Evolutionary conservation across 805 yeast species (phyloP), one percentile per base, ranked within the genome.

Genomic region (Kuraishia cidri): DNA sequence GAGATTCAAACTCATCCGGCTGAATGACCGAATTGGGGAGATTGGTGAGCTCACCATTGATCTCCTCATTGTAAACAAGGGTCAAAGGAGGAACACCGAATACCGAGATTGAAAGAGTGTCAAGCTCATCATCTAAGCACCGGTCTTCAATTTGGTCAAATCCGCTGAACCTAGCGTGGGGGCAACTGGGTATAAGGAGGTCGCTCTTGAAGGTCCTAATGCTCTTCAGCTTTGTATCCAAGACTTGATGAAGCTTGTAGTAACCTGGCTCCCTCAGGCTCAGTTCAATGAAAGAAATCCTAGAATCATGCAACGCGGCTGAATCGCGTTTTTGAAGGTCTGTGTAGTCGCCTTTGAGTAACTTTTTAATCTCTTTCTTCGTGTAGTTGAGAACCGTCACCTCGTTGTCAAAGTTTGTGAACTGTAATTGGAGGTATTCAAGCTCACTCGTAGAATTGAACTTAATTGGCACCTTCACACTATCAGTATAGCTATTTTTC

Each of bases 31-130:
- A 44, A 12, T 47, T 44, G 2, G 57, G 57, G n/a, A 50, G 31
- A 23, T 48, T 42, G 2, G 50, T 39, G 11, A 54, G 34, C 14
- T 40, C 43, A 0, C 60, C 61, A 35, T 56, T 52, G 11, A 61
- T 44, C 38, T 73, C 75, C 29, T 66, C 68, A 24, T 57, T 57
- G 46, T 79, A 79, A 26, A 63, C 60, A 23, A 82, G 56, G 15
- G 69, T 69, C 37, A 82, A 54, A 0, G 98, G 97, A 1, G 90
- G 79, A 2, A 86, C 82, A 33, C 97, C 97, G 13, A 62, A 55
- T 1, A 79, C 70, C 2, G 67, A 60, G 21, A 90, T 64, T 15
- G 62, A 48, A 31, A 65, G 40, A 10, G 52, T 41, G 13, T 51
- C 52, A 1, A 78, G 55, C 15, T 66, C 56, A 41, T 75, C 83